Conservation (phyloP, 768 basidiomycete species). For the Lentinula aciculospora region DNA sequence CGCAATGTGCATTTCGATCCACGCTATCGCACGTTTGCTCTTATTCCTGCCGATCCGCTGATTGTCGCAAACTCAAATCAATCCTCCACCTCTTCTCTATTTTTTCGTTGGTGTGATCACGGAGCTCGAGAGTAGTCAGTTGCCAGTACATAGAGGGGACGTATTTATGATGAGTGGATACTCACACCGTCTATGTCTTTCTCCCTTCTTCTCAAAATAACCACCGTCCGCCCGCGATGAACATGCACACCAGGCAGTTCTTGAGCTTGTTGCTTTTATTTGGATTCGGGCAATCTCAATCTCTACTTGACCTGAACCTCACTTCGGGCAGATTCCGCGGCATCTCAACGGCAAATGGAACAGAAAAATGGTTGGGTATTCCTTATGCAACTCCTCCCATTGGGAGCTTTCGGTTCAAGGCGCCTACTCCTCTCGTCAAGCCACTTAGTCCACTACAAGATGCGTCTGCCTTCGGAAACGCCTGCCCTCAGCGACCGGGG, state of each 20-base stretch:
- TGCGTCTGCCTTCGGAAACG: slow-evolving; percentile 47
- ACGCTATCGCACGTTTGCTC: neutral
- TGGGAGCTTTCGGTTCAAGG: slow-evolving; percentile 51
- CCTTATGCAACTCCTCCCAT: slow-evolving; percentile 55
- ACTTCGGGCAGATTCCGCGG: slow-evolving; percentile 45
- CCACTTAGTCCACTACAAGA: slow-evolving; percentile 23
- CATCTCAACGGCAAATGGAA: slow-evolving; percentile 32
- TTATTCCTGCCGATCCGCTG: neutral
- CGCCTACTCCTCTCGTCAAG: slow-evolving; percentile 37
- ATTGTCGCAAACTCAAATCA: neutral
- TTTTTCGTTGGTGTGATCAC: neutral
- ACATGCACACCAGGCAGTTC: neutral
- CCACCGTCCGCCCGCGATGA: neutral
- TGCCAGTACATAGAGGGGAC: too few relatives aligned
- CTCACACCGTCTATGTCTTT: neutral
- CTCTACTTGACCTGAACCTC: slow-evolving; percentile 28
- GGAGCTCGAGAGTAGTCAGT: neutral
- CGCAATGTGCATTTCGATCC: neutral
- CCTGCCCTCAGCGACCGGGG: slow-evolving; percentile 44
- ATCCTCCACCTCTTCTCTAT: neutral
- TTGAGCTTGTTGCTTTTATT: neutral
- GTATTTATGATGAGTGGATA: neutral
- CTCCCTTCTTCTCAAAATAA: neutral
- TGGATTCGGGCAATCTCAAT: neutral
- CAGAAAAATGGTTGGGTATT: slow-evolving; percentile 57